Evolutionary conservation across 257 asterid genomes (phyloP).

Genomic region (Ophiorrhiza pumila): DNA sequence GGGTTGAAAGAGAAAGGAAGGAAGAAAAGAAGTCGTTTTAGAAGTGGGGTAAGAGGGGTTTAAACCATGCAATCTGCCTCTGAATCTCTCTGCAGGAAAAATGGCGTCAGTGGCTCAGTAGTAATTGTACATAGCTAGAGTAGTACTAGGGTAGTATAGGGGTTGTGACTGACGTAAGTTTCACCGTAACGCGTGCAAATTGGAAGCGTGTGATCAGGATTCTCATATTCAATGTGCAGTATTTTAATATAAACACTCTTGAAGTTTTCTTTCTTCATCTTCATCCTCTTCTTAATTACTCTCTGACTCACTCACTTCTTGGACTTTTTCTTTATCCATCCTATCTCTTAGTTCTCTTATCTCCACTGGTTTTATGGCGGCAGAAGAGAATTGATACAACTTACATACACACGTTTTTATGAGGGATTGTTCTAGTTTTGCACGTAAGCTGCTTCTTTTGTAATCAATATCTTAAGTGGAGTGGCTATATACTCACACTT

Average conservation of each 20-base stretch:
- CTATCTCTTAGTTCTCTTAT: no score
- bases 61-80: conserved; percentile 28
- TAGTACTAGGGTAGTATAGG: no score
- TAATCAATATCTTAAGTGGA: no score
- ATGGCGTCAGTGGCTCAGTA: conserved; percentile 14
- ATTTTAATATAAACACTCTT: conserved; percentile 9
- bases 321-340: conserved; percentile 20
- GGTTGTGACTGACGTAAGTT: conserved; percentile 31
- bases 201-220: conserved; percentile 39
- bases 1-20: background rate
- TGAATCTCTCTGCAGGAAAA: conserved; percentile 18
- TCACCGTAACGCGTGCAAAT: conserved; percentile 45
- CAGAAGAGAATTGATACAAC: background rate
- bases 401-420: no score
- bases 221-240: background rate
- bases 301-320: conserved; percentile 8
- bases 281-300: no score
- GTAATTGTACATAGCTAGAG: no score
- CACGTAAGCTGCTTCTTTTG: no score
- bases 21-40: background rate
- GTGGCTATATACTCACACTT: no score
- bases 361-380: conserved; percentile 13
- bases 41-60: background rate
- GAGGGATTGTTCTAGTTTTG: no score
- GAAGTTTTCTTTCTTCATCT: no score